These are phyloP conservation scores for Craterostigma plantagineum DNA, from an alignment of 257 asterid species.

Conservation along the genomic window DNA sequence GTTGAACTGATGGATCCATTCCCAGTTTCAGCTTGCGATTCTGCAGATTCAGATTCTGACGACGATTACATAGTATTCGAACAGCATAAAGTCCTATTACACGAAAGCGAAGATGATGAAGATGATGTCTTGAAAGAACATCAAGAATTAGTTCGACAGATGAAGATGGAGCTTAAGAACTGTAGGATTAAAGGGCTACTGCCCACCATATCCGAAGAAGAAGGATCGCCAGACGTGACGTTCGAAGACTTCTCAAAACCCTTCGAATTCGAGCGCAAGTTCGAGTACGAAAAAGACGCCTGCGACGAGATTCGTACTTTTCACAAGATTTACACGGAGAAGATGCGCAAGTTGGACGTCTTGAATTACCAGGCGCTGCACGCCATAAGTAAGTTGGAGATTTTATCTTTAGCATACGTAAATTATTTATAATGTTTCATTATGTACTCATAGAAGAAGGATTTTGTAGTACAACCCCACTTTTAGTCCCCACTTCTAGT, in stretches of 20 bases:
- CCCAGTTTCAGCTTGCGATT: neutral
- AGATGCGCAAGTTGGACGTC: conserved; percentile 67
- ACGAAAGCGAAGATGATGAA: conserved; percentile 23
- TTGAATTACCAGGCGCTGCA: conserved; percentile 70
- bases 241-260: conserved; percentile 46
- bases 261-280: conserved; percentile 33
- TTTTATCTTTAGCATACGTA: too few species aligned
- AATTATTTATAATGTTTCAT: too few species aligned
- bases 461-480: too few species aligned
- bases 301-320: conserved; percentile 50
- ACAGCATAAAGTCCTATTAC: too few species aligned
- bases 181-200: conserved; percentile 33
- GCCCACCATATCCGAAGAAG: conserved; percentile 76
- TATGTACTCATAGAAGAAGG: too few species aligned
- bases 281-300: conserved; percentile 48
- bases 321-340: conserved; percentile 55
- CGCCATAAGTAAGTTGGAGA: conserved; percentile 52
- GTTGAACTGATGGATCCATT: conserved; percentile 18
- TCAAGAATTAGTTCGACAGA: conserved; percentile 47
- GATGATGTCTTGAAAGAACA: conserved; percentile 45
- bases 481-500: too few species aligned
- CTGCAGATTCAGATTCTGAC: conserved; percentile 24
- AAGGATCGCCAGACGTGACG: conserved; percentile 37
- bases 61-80: neutral
- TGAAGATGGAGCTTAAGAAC: conserved; percentile 64